Evolutionary conservation across 179 eudicot genomes (phyloP), one percentile per base, ranked within the genome.

Genomic region (Beta lomatogona): DNA sequence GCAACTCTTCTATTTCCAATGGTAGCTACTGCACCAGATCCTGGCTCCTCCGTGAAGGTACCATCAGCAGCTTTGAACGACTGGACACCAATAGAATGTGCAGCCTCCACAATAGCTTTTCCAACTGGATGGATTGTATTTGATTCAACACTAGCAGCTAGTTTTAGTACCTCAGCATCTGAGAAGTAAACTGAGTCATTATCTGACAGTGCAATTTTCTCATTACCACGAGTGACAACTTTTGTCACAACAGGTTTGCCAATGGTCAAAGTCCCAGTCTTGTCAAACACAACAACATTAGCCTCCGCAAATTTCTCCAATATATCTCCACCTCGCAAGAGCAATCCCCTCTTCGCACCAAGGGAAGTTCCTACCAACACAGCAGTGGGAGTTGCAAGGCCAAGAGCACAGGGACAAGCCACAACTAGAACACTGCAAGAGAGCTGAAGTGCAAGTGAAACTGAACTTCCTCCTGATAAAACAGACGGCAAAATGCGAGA

Each of bases 401-500:
- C 99, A 77, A 97, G 94, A 77, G 99, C 99, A 88, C 99, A 97
- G 0, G 99, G 99, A 87, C 99, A 97, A 73, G 99, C 98, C 46
- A 97, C 91, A 81, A 97, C 99, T 90, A 97, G 86, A 74, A 97
- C 98, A 82, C 97, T 97, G 79, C 99, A 97, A 59, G 99, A 97
- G 55, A 97, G 96, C 85, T 97, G 99, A 84, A 97, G 88, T 25
- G 99, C 99, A 74, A 97, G 77, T 31, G 99, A 96, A 85, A 92
- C 86, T 19, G 95, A 64, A 86, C 80, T 91, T 85, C 93, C 97
- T 64, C 92, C 97, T 79, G 88, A 55, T 82, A 97, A 73, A 76
- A 93, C 76, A 64, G 91, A 90, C 63, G 98, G 95, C 76, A 94
- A 77, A 81, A 97, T 81, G 57, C 71, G 92, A 48, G 94, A 86